Percentiles rank a stretch among this genome's conserved stretches.
Conservation (phyloP, 176 grass and related monocot genomes). For the Hordeum vulgare region DNA sequence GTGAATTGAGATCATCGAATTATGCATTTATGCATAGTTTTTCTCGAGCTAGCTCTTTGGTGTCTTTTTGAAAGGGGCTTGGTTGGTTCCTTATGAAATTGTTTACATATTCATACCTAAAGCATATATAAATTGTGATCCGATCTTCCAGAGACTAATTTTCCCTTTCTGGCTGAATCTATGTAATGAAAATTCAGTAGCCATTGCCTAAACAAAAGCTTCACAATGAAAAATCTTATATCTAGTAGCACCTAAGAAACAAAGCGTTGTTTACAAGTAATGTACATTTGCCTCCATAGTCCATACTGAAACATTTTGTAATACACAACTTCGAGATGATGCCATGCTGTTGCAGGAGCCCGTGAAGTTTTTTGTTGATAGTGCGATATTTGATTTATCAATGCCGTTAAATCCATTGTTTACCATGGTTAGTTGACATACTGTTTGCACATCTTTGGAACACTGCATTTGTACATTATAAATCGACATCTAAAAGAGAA, state of each 20-base stretch:
- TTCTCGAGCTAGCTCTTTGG: background rate
- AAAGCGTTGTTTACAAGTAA: background rate
- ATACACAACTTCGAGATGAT: background rate
- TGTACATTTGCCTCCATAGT: background rate
- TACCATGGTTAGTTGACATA: background rate
- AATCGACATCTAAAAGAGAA: background rate
- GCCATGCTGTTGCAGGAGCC: background rate
- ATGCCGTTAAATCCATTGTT: background rate
- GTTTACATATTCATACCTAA: background rate
- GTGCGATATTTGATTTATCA: background rate
- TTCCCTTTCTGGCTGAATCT: background rate
- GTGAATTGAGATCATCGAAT: background rate
- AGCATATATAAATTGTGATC: background rate
- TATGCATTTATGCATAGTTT: background rate
- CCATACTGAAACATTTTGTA: background rate
- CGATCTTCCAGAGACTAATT: background rate
- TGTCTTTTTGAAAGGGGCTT: background rate
- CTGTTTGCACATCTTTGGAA: background rate
- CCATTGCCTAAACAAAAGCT: background rate
- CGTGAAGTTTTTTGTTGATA: background rate
- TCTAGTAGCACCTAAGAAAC: background rate
- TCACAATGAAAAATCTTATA: background rate
- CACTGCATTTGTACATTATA: background rate
- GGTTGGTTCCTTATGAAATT: background rate
- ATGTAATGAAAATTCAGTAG: background rate